These are phyloP conservation scores for Lithospermum erythrorhizon DNA, from an alignment of 257 asterid species.

Conservation along the genomic window DNA sequence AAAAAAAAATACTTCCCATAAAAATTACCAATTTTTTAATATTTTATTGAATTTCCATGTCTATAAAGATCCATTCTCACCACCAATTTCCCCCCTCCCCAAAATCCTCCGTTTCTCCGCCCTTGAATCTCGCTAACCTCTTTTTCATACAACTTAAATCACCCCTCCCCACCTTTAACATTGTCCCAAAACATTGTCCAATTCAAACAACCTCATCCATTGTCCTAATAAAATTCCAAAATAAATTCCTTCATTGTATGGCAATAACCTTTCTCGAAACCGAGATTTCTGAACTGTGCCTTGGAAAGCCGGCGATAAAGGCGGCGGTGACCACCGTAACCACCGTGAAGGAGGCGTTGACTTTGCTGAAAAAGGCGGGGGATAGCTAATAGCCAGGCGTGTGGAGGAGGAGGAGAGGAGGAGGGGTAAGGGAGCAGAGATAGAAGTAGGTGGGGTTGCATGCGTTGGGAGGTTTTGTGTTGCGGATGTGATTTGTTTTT, in stretches of 20 bases:
- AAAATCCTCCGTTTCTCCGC: not conserved
- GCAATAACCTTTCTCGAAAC: conserved; percentile 51
- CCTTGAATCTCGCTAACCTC: not conserved
- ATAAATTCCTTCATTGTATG: conserved; percentile 35
- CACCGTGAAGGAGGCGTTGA: conserved; percentile 41
- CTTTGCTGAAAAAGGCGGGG: conserved; percentile 38
- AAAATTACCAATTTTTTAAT: no score
- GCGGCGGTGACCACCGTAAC: conserved; percentile 15
- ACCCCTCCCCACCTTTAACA: not conserved
- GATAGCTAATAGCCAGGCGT: conserved; percentile 50
- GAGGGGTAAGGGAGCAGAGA: no score
- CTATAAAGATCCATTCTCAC: no score
- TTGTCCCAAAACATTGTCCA: no score
- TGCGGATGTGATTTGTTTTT: conserved; percentile 53
- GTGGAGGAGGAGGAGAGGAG: conserved; percentile 24
- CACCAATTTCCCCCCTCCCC: not conserved
- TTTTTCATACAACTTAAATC: not conserved
- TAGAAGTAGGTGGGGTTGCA: conserved; percentile 18
- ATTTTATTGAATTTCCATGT: no score
- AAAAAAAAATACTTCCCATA: no score
- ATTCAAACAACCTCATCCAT: no score
- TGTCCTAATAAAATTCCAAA: not conserved
- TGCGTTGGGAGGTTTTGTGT: conserved; percentile 59
- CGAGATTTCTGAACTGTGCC: conserved; percentile 67
- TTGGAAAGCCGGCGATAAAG: conserved; percentile 69